Evolutionary conservation across 2,329 filamentous ascomycete genomes (phyloP).

Genomic region (Colletotrichum orchidophilum): DNA sequence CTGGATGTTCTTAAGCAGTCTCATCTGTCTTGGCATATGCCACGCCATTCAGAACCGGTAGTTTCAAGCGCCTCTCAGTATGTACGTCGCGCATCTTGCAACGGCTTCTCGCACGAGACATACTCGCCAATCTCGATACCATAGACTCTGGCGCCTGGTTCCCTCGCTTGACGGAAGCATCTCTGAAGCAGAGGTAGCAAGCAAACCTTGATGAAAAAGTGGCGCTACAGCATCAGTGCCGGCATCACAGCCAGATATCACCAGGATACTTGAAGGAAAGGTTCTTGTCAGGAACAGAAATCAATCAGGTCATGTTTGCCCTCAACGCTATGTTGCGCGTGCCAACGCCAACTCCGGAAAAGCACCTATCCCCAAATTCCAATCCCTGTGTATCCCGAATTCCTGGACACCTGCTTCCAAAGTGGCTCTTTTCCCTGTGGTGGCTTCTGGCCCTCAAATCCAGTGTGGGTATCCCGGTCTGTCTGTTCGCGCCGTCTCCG

Average conservation of each 20-base stretch:
- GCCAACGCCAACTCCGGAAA: not conserved
- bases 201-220: no score
- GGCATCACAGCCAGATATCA: not conserved
- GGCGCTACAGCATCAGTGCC: no score
- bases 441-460: conserved; percentile 5
- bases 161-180: not conserved
- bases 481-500: not conserved
- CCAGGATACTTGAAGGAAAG: not conserved
- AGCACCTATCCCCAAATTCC: not conserved
- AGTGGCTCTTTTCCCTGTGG: not conserved
- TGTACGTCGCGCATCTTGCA: not conserved
- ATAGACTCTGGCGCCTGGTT: not conserved
- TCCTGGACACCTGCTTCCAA: not conserved
- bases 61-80: not conserved
- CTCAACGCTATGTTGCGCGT: not conserved
- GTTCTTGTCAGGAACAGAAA: not conserved
- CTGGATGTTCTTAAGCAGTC: not conserved
- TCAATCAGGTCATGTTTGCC: not conserved
- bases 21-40: not conserved
- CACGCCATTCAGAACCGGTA: not conserved
- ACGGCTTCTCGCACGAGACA: not conserved
- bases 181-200: not conserved
- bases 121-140: not conserved
- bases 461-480: conserved; percentile 20
- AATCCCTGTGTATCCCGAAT: not conserved